Evolutionary conservation across 2,329 filamentous ascomycete species (phyloP).

Genomic region (Curvularia sp.): DNA sequence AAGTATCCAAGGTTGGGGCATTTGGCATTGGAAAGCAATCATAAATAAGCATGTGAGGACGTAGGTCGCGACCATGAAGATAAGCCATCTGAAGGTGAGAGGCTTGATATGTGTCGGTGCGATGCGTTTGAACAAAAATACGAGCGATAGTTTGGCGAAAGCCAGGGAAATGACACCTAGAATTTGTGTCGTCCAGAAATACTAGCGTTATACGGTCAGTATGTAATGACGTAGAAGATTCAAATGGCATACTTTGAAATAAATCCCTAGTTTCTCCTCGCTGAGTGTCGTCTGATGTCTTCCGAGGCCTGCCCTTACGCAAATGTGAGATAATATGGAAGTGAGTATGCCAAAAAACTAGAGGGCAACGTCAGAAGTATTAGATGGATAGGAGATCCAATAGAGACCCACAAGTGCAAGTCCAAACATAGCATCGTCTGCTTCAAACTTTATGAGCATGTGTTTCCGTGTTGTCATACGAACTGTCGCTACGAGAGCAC

Average conservation of each 20-base stretch:
- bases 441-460: background rate
- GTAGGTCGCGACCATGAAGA: background rate
- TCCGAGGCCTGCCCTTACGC: background rate
- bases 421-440: background rate
- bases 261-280: background rate
- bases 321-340: background rate
- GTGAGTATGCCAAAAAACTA: background rate
- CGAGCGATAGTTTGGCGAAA: background rate
- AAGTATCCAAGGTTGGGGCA: background rate
- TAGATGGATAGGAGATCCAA: background rate
- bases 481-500: conserved; percentile 12
- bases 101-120: background rate
- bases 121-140: background rate
- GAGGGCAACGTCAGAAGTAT: background rate
- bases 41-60: background rate
- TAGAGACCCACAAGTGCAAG: background rate
- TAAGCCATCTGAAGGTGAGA: background rate
- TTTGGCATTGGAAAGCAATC: background rate
- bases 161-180: background rate
- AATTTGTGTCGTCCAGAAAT: background rate
- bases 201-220: background rate
- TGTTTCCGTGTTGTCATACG: background rate
- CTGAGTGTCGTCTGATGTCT: background rate
- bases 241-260: background rate
- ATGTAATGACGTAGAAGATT: background rate